Conservation (phyloP, 352 stramenopile genomes). For the Globisporangium rhizosaccharum region DNA sequence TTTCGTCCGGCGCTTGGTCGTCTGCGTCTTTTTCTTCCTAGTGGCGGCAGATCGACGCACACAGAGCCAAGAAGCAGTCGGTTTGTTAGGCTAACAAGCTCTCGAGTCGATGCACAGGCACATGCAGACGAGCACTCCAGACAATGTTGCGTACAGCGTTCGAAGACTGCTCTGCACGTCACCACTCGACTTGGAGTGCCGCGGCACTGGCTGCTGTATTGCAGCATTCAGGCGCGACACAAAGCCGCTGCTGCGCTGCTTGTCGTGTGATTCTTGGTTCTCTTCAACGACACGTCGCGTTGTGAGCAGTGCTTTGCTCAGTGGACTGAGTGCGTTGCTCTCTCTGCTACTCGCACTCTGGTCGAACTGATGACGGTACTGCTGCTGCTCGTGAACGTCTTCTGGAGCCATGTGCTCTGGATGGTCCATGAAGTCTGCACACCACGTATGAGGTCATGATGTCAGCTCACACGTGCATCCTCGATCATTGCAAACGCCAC, state of each 20-base stretch:
- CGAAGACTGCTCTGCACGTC: constrained; percentile 4
- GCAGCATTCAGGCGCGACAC: neutral
- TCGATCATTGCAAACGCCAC: too few relatives aligned
- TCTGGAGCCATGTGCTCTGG: constrained; percentile 13
- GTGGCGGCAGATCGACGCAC: neutral
- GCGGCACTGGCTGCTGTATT: neutral
- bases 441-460: neutral
- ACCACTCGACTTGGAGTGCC: constrained; percentile 13
- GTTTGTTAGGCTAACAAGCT: neutral
- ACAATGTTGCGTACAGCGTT: constrained; percentile 4
- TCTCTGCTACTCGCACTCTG: neutral
- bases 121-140: neutral
- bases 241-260: neutral
- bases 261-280: constrained; percentile 13
- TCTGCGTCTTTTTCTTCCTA: constrained; percentile 15
- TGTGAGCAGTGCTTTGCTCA: constrained; percentile 18
- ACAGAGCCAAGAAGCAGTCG: neutral
- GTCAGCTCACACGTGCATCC: neutral
- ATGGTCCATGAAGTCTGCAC: constrained; percentile 43
- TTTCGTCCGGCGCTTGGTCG: constrained; percentile 5
- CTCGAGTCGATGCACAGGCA: too few relatives aligned
- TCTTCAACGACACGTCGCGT: constrained; percentile 3
- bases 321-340: constrained; percentile 8
- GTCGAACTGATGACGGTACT: neutral
- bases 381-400: neutral